Evolutionary conservation across 768 basidiomycete genomes (phyloP).

Genomic region (Termitomyces sp.): DNA sequence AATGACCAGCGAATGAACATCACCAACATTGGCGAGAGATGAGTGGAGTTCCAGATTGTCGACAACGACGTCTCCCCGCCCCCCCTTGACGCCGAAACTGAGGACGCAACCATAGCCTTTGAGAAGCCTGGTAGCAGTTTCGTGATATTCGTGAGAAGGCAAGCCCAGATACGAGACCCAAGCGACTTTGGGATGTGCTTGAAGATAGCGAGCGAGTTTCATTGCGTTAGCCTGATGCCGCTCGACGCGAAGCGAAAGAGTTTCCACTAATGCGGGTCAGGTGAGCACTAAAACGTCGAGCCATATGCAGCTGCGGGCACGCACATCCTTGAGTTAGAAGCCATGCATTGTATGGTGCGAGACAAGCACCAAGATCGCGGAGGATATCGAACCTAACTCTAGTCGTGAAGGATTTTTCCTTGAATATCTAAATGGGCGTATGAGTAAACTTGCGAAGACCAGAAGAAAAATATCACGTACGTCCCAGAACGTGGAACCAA

Average conservation of each 20-base stretch:
- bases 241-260: slow-evolving; percentile 55
- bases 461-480: not conserved
- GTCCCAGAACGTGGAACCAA: slow-evolving; percentile 15
- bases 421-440: slow-evolving; percentile 10
- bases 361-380: slow-evolving; percentile 49
- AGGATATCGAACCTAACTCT: slow-evolving; percentile 46
- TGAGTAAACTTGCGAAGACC: not conserved
- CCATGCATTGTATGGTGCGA: slow-evolving; percentile 59
- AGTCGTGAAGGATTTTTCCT: slow-evolving; percentile 14
- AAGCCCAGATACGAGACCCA: slow-evolving; percentile 70
- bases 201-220: slow-evolving; percentile 37
- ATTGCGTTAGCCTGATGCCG: slow-evolving; percentile 59
- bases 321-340: slow-evolving; percentile 48
- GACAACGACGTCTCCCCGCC: slow-evolving; percentile 25
- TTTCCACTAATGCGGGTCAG: slow-evolving; percentile 36
- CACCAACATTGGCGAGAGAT: slow-evolving; percentile 37
- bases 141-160: slow-evolving; percentile 46
- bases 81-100: slow-evolving; percentile 59
- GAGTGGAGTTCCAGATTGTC: slow-evolving; percentile 35
- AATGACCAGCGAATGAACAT: slow-evolving; percentile 60
- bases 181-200: slow-evolving; percentile 49
- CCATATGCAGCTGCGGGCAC: not conserved
- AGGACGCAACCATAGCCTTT: slow-evolving; percentile 55
- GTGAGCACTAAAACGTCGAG: not conserved
- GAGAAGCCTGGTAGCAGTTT: slow-evolving; percentile 42